Evolutionary conservation across 352 stramenopile genomes (phyloP), one percentile per base, ranked within the genome.

Genomic region (Pythium plurisporium): DNA sequence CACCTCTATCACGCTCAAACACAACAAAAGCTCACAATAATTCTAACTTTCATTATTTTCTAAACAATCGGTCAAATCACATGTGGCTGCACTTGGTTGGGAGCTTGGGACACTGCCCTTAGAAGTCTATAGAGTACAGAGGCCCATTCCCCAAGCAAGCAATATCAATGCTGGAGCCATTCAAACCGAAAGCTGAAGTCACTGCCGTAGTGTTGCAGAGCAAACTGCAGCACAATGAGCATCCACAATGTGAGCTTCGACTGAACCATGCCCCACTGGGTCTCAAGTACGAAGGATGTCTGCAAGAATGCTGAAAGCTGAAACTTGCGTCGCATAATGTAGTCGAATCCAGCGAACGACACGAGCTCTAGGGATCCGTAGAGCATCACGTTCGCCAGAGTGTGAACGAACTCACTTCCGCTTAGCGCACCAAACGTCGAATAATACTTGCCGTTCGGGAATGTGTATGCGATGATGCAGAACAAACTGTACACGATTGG

Each of bases 401-500:
- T 19, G 4, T 11, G 14, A 8, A n/a, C 17, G 27, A 67, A 67
- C 15, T 64, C 1, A 2, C 27, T 2, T 10, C 19, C 12, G 7
- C 17, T 53, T 15, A 52, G n/a, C 19, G 40, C 64, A 10, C 37
- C 23, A 14, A 73, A 36, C 4, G 52, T 54, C 2, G 54, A 23
- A 23, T 64, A 77, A 19, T 54, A 67, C 22, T 62, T 34, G 17
- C 59, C 62, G 22, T 74, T 77, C 9, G 62, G 63, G 14, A 77
- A 58, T 20, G 56, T 25, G 34, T 68, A 72, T 9, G 67, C 60
- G 25, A 68, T 64, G n/a, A 45, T 36, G 23, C 64, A 63, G n/a
- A 74, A 77, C 31, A 72, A 45, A 17, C 46, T 63, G 50, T 74
- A 78, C 22, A 70, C 40, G 26, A 70, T 45, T 2, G 66, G 70